Conservation (phyloP, 2,329 filamentous ascomycete species). For the Fusarium chuoi region DNA sequence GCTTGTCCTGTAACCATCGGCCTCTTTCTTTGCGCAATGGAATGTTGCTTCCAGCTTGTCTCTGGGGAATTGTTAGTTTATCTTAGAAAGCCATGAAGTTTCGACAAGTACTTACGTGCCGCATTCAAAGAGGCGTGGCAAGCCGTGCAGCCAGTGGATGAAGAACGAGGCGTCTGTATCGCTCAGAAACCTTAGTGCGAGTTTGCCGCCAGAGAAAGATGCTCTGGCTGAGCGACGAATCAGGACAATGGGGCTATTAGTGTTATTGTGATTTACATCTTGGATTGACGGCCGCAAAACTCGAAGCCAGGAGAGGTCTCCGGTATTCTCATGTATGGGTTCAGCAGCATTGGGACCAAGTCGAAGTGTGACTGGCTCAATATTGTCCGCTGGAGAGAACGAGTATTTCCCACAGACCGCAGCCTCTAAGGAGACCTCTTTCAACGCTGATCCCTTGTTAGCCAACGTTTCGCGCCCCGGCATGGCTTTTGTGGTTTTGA, state of each 20-base stretch:
- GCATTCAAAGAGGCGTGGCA: not conserved
- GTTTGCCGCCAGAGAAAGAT: not conserved
- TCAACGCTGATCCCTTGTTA: not conserved
- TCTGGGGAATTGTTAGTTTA: constrained; percentile 25
- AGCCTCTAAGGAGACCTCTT: constrained; percentile 23
- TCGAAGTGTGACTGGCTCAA: constrained; percentile 1
- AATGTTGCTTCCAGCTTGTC: constrained; percentile 19
- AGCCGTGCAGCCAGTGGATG: constrained; percentile 27
- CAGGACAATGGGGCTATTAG: constrained; percentile 27
- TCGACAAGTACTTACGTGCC: constrained; percentile 23
- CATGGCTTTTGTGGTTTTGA: not conserved
- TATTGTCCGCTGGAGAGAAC: not conserved
- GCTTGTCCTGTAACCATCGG: not conserved
- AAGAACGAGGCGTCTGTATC: constrained; percentile 15
- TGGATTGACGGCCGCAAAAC: constrained; percentile 28
- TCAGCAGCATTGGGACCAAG: constrained; percentile 9
- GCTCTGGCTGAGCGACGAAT: constrained; percentile 36
- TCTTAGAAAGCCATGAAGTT: too few species aligned
- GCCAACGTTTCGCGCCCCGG: not conserved
- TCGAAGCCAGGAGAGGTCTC: constrained; percentile 36
- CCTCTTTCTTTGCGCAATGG: not conserved
- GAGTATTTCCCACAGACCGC: constrained; percentile 40
- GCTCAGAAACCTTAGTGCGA: constrained; percentile 39
- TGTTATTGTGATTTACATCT: constrained; percentile 21
- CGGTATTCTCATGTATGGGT: not conserved